phyloP scores from a whole-genome alignment of 1,139 yeast genomes.

The Diutina sp. region DNA sequence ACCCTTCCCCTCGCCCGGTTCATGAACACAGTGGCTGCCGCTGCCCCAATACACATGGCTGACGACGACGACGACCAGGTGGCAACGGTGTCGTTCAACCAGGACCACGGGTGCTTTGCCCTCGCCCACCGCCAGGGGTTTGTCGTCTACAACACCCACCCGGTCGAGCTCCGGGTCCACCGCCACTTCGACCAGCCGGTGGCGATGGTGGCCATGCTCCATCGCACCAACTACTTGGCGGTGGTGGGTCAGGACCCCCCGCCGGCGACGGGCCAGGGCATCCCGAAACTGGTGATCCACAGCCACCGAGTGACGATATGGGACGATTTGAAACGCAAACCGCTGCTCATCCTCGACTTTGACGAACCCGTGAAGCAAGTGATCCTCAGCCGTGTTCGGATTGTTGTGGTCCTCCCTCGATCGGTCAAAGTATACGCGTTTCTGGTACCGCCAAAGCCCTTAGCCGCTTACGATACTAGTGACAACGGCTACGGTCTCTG shows the following conservation, averaged over 20 bases:
- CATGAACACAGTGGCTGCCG: neutral
- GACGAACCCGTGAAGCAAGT: constrained; percentile 64
- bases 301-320: constrained; percentile 70
- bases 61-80: neutral
- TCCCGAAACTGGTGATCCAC: constrained; percentile 52
- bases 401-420: constrained; percentile 56
- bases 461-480: constrained; percentile 61
- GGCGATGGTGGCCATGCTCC: constrained; percentile 70
- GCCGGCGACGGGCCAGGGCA: constrained; percentile 47
- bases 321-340: constrained; percentile 79
- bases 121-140: constrained; percentile 75
- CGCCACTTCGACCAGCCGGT: constrained; percentile 35
- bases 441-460: constrained; percentile 60
- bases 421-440: constrained; percentile 70
- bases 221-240: constrained; percentile 81
- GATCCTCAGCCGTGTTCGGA: constrained; percentile 58
- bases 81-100: constrained; percentile 40
- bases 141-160: constrained; percentile 78
- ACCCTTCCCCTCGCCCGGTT: neutral
- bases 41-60: neutral
- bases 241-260: constrained; percentile 46
- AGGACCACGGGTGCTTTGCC: constrained; percentile 85
- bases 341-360: constrained; percentile 66
- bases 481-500: constrained; percentile 61
- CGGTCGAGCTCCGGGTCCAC: constrained; percentile 67